Conservation (phyloP, 257 asterid species). For the Solanum medicagineum region DNA sequence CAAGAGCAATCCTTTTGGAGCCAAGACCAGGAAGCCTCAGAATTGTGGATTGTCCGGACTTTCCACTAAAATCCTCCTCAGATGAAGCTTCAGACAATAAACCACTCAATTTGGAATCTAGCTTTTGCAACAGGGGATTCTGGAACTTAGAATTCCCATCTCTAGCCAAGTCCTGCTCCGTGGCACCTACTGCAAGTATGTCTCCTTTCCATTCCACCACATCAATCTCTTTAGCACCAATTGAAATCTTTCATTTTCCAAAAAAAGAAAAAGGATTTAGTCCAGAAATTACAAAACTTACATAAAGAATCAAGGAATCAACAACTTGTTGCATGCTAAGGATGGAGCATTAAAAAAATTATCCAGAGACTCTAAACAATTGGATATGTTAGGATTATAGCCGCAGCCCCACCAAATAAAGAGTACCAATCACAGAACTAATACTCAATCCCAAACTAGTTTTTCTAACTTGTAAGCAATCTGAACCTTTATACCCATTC, state of each 20-base stretch:
- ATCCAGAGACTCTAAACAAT: not conserved
- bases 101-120: conserved; percentile 68
- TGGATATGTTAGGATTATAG: not conserved
- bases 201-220: conserved; percentile 95
- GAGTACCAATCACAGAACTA: not conserved
- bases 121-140: conserved; percentile 53
- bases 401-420: not conserved
- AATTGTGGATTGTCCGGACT: conserved; percentile 73
- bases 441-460: not conserved
- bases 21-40: conserved; percentile 75
- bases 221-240: conserved; percentile 79
- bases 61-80: conserved; percentile 89
- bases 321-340: not conserved
- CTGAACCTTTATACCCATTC: not conserved
- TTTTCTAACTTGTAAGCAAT: not conserved
- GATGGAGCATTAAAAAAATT: not conserved
- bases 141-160: conserved; percentile 66
- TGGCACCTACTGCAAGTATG: conserved; percentile 80
- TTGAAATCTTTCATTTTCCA: conserved; percentile 42
- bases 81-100: conserved; percentile 65
- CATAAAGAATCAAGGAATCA: not conserved
- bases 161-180: conserved; percentile 71
- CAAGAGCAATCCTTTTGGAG: conserved; percentile 64
- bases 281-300: not conserved
- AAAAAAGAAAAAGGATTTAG: not conserved